Evolutionary conservation across 78 protist genomes (phyloP), one percentile per base, ranked within the genome.

Genomic region (Thecamonas trahens): DNA sequence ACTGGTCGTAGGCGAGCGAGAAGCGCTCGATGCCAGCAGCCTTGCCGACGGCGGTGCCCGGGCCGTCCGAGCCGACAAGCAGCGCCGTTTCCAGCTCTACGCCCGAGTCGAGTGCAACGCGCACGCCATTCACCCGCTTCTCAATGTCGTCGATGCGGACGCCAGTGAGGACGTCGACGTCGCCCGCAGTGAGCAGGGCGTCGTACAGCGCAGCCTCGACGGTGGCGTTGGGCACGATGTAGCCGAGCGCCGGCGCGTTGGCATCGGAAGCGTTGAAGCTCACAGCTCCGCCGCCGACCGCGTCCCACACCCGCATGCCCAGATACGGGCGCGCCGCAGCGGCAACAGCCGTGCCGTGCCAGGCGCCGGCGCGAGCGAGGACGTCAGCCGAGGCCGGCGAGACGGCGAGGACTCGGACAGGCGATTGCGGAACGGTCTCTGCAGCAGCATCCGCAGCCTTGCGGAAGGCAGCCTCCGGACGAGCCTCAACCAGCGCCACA

Each of bases 1-100:
- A 64, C 47, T 82, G 87, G 50, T 76, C 67, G 52, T 82, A 74
- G 39, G n/a, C 62, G 44, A 28, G 66, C 7, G 81, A 82, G 11
- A 49, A 17, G 13, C 15, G 40, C 29, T 28, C 38, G 1, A 66
- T 17, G 11, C 70, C 70, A 9, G 70, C 70, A 20, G 15, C 15
- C 11, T 28, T 8, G 2, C 70, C 31, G 28, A 50, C 70, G 42
- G 29, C 24, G 20, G 70, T 45, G 13, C n/a, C 13, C 44, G 53
- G 32, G 20, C 70, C 70, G 37, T 66, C 70, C 15, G 70, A 64
- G 20, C 70, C 70, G 29, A 66, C 24, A 5, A 28, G 13, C 14
- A 1, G n/a, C 26, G 39, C 15, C 29, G 1, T 38, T 20, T 20
- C 11, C 45, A 26, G 65, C 58, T 52, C 58, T 11, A 8, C 29